Percentiles rank a stretch among this genome's conserved stretches.
Evolutionary conservation across 805 yeast genomes (phyloP).

Genomic region (Ogataea polymorpha): DNA sequence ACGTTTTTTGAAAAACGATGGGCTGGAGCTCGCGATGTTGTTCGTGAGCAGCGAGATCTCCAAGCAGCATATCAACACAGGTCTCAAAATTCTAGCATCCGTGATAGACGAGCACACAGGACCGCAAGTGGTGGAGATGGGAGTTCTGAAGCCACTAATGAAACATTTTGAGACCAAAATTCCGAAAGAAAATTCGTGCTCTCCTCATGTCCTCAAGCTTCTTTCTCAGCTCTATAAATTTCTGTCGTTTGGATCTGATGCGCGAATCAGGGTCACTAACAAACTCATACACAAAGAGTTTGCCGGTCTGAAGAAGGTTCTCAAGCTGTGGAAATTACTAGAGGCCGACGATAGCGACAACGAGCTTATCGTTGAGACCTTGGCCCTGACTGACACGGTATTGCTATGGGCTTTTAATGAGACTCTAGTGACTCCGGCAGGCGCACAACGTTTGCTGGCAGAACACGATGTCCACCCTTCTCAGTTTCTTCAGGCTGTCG

Average conservation of each 20-base stretch:
- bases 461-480: not conserved
- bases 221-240: slow-evolving; percentile 13
- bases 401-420: slow-evolving; percentile 13
- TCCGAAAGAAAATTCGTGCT: slow-evolving; percentile 5
- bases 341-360: not conserved
- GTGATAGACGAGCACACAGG: slow-evolving; percentile 6
- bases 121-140: slow-evolving; percentile 5
- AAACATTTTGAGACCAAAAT: slow-evolving; percentile 9
- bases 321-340: slow-evolving; percentile 3
- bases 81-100: slow-evolving; percentile 11
- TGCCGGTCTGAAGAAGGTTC: slow-evolving; percentile 8
- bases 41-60: slow-evolving; percentile 10
- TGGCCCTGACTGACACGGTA: not conserved
- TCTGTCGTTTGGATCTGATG: slow-evolving; percentile 19
- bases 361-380: slow-evolving; percentile 4
- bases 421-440: slow-evolving; percentile 1
- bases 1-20: slow-evolving; percentile 14
- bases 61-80: slow-evolving; percentile 15
- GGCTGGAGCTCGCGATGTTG: slow-evolving; percentile 16
- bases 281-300: slow-evolving; percentile 18
- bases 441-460: not conserved
- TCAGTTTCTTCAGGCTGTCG: not conserved
- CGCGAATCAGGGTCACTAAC: slow-evolving; percentile 19
- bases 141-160: slow-evolving; percentile 17
- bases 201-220: slow-evolving; percentile 6